phyloP scores from a whole-genome alignment of 2,329 filamentous ascomycete species.

The Lachnellula suecica region DNA sequence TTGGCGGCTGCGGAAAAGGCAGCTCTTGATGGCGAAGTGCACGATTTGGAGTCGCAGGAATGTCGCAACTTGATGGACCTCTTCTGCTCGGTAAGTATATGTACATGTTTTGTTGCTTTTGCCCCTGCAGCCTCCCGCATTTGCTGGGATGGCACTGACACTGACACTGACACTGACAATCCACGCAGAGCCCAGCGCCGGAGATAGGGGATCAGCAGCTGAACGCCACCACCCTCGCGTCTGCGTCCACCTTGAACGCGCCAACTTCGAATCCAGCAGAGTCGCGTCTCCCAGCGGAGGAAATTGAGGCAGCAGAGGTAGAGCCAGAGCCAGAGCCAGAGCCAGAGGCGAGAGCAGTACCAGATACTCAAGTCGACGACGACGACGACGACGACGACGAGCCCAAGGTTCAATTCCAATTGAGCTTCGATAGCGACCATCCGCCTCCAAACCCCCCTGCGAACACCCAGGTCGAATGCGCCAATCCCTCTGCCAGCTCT shows the following conservation, averaged over 20 bases:
- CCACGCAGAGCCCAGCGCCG: no score
- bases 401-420: not conserved
- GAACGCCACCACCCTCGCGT: no score
- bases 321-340: not conserved
- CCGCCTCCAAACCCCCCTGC: not conserved
- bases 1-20: conserved; percentile 1
- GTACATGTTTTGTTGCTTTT: not conserved
- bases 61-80: conserved; percentile 11
- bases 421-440: not conserved
- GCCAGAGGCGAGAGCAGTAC: not conserved
- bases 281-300: not conserved
- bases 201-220: no score
- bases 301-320: not conserved
- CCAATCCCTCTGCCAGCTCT: not conserved
- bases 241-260: not conserved
- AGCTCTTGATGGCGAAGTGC: conserved; percentile 9
- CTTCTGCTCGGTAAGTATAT: conserved; percentile 18
- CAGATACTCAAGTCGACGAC: not conserved
- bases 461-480: not conserved
- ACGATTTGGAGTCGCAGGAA: conserved; percentile 20
- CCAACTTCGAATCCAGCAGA: not conserved
- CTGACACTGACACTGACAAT: conserved; percentile 6
- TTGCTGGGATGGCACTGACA: not conserved
- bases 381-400: not conserved
- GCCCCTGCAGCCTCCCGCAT: not conserved